A percentile compares a stretch with the other conserved stretches of the same genome.
Evolutionary conservation across 2,329 filamentous ascomycete species (phyloP).

Genomic region (Fusarium tricinctum): DNA sequence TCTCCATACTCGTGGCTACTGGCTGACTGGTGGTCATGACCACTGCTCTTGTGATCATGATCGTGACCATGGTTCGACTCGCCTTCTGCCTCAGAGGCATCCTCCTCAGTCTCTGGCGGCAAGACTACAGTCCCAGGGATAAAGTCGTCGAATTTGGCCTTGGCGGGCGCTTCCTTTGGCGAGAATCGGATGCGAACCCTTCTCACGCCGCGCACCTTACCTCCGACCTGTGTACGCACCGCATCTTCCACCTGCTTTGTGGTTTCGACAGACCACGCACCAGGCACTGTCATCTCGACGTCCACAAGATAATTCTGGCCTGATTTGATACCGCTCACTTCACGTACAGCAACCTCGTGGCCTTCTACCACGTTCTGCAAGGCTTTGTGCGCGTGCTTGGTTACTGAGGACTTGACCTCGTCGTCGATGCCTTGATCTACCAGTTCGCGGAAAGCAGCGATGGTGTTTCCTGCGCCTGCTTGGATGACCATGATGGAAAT

Average conservation of each 20-base stretch:
- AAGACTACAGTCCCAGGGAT: slow-evolving; percentile 75
- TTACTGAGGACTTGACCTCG: slow-evolving; percentile 81
- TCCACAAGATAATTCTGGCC: slow-evolving; percentile 97
- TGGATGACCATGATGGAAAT: slow-evolving; percentile 95
- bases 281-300: slow-evolving; percentile 85
- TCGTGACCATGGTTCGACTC: slow-evolving; percentile 57
- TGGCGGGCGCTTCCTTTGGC: slow-evolving; percentile 70
- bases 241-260: slow-evolving; percentile 78
- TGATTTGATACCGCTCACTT: slow-evolving; percentile 91
- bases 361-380: slow-evolving; percentile 68
- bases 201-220: slow-evolving; percentile 85
- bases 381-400: slow-evolving; percentile 73
- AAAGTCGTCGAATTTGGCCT: slow-evolving; percentile 82
- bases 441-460: slow-evolving; percentile 84
- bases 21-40: slow-evolving; percentile 38
- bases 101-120: slow-evolving; percentile 70
- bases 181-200: slow-evolving; percentile 88
- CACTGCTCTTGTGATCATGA: slow-evolving; percentile 52
- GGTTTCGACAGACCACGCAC: slow-evolving; percentile 80
- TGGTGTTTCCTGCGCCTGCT: slow-evolving; percentile 89
- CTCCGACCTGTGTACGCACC: slow-evolving; percentile 79
- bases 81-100: slow-evolving; percentile 47
- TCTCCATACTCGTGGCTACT: slow-evolving; percentile 43
- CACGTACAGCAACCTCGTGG: slow-evolving; percentile 76
- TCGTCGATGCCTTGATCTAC: slow-evolving; percentile 91